Evolutionary conservation across 164 flowering plant genomes (phyloP), one percentile per base, ranked within the genome.

Genomic region (Tinospora cordifolia): DNA sequence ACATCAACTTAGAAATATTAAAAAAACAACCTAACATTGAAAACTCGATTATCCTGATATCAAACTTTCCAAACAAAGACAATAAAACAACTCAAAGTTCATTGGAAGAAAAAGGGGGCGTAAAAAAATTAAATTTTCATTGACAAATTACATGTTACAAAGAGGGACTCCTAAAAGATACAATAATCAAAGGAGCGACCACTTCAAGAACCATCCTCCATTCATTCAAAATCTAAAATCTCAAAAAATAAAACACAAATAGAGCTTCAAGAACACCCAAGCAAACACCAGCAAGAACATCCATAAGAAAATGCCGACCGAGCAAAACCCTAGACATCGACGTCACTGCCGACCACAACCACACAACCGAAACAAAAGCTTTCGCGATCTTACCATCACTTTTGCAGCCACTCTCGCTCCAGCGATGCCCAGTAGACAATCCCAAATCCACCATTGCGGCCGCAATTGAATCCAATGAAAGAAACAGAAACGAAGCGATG

Each of bases 251-350:
- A 73, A 83, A 79, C 49, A 83, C 84, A 24, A 88, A 40, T 9
- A 78, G 24, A 49, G 80, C 96, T 54, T 91, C 85, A 60, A 86
- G n/a, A 63, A 90, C 78, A 64, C 97, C 98, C 76, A 93, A 70
- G 68, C 76, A 77, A 8, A 84, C 82, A 51, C 98, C 97, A 15
- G 84, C 91, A 39, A 85, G 54, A 13, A 93, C 96, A 76, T 93
- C 94, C 10, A 80, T 62, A 21, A 91, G 82, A 59, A 79, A 91
- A 83, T 93, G 97, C 76, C 98, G 64, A 0, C 97, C 98, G 0
- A 93, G 83, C 78, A 93, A 77, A 77, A 93, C 87, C 82, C 97
- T 85, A 8, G 98, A 93, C 26, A 79, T n/a, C 6, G 90, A 82
- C 12, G 96, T 93, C 26, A 70, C 44, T 8, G 41, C 67, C 17